Evolutionary conservation across 352 stramenopile genomes (phyloP).

Genomic region (Phytophthora tentaculata): DNA sequence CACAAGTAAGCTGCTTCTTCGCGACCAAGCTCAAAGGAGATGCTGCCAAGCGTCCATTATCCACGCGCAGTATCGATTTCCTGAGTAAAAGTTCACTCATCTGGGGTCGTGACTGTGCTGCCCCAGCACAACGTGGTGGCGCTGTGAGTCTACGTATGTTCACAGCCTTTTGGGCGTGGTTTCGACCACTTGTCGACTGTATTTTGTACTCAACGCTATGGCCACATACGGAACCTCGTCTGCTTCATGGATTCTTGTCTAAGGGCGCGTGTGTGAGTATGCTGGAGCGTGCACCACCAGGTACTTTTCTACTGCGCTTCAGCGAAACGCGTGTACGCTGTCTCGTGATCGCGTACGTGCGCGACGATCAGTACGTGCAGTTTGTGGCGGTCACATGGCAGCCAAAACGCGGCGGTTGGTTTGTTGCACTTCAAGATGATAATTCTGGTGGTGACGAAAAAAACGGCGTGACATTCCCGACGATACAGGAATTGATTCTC

Average conservation of each 20-base stretch:
- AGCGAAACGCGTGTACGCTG: conserved; percentile 73
- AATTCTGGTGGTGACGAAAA: conserved; percentile 14
- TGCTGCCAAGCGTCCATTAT: conserved; percentile 71
- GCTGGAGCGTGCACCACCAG: conserved; percentile 65
- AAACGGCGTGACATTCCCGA: conserved; percentile 61
- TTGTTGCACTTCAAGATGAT: conserved; percentile 67
- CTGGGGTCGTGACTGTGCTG: conserved; percentile 47
- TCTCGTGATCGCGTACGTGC: conserved; percentile 79
- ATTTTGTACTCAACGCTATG: conserved; percentile 68
- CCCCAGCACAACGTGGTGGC: conserved; percentile 48
- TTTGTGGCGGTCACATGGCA: conserved; percentile 79
- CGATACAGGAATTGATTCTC: conserved; percentile 74
- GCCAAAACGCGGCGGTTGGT: conserved; percentile 48
- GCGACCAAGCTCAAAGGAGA: conserved; percentile 72
- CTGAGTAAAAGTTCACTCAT: conserved; percentile 74
- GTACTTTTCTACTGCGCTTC: conserved; percentile 82
- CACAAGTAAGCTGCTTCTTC: conserved; percentile 81
- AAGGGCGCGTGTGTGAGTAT: conserved; percentile 83
- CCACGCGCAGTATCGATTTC: conserved; percentile 79
- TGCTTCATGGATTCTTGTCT: conserved; percentile 85
- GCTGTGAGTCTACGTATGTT: conserved; percentile 76
- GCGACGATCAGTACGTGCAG: conserved; percentile 64
- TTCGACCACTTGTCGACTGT: conserved; percentile 68
- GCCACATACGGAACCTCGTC: conserved; percentile 72
- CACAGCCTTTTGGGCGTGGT: conserved; percentile 78